These are phyloP conservation scores for Beauveria varroae DNA, from an alignment of 2,329 filamentous ascomycete species.

Conservation along the genomic window DNA sequence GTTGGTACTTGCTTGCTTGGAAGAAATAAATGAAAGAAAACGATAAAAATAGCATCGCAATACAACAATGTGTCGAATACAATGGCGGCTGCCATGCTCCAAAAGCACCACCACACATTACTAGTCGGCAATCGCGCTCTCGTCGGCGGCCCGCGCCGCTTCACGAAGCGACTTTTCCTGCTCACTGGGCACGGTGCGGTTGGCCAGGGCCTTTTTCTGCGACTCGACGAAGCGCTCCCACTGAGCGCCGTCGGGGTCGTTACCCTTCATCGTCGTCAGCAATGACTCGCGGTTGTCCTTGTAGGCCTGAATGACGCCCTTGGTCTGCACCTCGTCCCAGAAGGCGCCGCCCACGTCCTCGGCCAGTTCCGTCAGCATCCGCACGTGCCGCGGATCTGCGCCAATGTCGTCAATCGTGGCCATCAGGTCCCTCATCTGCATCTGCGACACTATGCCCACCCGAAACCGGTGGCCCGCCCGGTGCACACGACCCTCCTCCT, in stretches of 20 bases:
- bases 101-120: slow-evolving; percentile 15
- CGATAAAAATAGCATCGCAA: background rate
- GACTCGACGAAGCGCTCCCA: slow-evolving; percentile 56
- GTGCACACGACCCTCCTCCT: slow-evolving; percentile 50
- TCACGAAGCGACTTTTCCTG: slow-evolving; percentile 18
- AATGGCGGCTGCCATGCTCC: background rate
- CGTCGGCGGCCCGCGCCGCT: slow-evolving; percentile 21
- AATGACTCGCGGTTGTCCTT: slow-evolving; percentile 48
- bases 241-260: slow-evolving; percentile 51
- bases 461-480: slow-evolving; percentile 52
- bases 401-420: slow-evolving; percentile 41
- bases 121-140: slow-evolving; percentile 36
- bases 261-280: slow-evolving; percentile 42
- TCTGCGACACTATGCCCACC: slow-evolving; percentile 41
- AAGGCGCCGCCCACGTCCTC: slow-evolving; percentile 55
- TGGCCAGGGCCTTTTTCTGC: slow-evolving; percentile 51
- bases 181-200: slow-evolving; percentile 31
- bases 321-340: slow-evolving; percentile 45
- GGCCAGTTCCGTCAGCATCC: slow-evolving; percentile 53
- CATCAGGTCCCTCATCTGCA: slow-evolving; percentile 41
- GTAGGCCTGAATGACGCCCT: slow-evolving; percentile 55
- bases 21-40: background rate
- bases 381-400: slow-evolving; percentile 41
- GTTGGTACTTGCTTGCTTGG: background rate
- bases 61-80: background rate